Conservation (phyloP, 345 rosid species). For the Raphanus sativus region DNA sequence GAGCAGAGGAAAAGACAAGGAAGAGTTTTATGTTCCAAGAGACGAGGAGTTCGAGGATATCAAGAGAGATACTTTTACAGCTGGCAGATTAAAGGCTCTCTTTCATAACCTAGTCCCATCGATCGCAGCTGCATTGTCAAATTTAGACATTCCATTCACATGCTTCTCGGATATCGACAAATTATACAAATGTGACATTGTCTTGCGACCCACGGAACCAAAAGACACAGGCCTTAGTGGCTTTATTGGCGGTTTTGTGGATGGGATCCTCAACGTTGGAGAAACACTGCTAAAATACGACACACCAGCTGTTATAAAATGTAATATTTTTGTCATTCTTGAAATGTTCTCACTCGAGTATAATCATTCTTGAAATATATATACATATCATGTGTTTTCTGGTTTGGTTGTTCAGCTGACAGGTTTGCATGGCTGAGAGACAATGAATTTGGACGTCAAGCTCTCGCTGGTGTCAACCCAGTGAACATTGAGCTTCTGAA, state of each 20-base stretch:
- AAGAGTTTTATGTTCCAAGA: constrained; percentile 84
- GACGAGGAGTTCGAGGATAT: constrained; percentile 96
- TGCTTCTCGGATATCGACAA: constrained; percentile 94
- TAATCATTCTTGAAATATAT: neutral
- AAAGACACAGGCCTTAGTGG: constrained; percentile 29
- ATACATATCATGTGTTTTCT: neutral
- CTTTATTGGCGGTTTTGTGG: constrained; percentile 41
- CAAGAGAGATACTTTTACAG: constrained; percentile 75
- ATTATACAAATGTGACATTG: constrained; percentile 59
- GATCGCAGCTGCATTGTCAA: constrained; percentile 72
- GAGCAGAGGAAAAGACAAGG: constrained; percentile 79
- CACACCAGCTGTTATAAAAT: constrained; percentile 72
- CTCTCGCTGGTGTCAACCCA: constrained; percentile 91
- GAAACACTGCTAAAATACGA: constrained; percentile 69
- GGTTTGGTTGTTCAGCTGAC: constrained; percentile 54
- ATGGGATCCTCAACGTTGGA: constrained; percentile 53
- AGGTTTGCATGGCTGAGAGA: constrained; percentile 95
- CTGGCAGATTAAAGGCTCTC: constrained; percentile 82
- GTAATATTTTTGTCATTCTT: constrained; percentile 35
- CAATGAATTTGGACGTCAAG: constrained; percentile 87
- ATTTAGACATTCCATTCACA: constrained; percentile 72
- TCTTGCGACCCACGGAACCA: constrained; percentile 48
- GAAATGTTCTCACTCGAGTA: neutral
- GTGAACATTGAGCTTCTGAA: constrained; percentile 73
- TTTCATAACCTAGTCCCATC: constrained; percentile 91